These are phyloP conservation scores for Isoetes taiwanensis DNA, from an alignment of 75 land plant species.

Conservation along the genomic window DNA sequence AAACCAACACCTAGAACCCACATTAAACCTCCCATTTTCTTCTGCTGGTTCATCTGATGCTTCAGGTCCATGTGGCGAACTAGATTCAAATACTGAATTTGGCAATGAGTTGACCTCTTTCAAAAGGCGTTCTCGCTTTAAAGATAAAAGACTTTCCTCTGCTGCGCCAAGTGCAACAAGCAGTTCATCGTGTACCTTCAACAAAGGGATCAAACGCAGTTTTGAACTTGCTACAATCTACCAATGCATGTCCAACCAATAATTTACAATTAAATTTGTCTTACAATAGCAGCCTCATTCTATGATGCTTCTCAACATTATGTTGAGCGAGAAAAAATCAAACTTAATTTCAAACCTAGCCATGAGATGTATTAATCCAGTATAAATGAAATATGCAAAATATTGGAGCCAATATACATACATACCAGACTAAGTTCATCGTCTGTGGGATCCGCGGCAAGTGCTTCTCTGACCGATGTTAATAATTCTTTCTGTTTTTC, in stretches of 20 bases:
- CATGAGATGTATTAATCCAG: neutral
- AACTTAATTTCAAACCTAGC: neutral
- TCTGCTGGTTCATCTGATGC: neutral
- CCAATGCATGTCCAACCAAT: neutral
- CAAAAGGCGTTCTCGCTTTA: conserved; percentile 61
- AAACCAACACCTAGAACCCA: conserved; percentile 86
- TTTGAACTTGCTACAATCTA: neutral
- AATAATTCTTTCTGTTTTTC: conserved; percentile 62
- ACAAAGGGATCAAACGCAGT: neutral
- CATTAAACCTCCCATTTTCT: conserved; percentile 15
- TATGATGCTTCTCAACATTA: no score
- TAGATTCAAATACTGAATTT: conserved; percentile 5
- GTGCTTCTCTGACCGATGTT: conserved; percentile 52
- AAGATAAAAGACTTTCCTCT: conserved; percentile 74
- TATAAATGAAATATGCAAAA: neutral
- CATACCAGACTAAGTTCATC: conserved; percentile 46
- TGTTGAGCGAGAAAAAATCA: neutral
- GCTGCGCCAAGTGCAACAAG: conserved; percentile 57
- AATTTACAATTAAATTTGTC: neutral
- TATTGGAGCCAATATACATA: neutral
- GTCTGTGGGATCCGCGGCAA: conserved; percentile 48
- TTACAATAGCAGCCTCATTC: conserved; percentile 7
- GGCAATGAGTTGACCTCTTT: conserved; percentile 43
- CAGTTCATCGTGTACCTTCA: conserved; percentile 76
- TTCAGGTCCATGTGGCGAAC: neutral